A percentile compares a stretch with the other conserved stretches of the same genome.
These are phyloP conservation scores for Plicaturopsis crispa DNA, from an alignment of 768 basidiomycete genomes.

Conservation along the genomic window DNA sequence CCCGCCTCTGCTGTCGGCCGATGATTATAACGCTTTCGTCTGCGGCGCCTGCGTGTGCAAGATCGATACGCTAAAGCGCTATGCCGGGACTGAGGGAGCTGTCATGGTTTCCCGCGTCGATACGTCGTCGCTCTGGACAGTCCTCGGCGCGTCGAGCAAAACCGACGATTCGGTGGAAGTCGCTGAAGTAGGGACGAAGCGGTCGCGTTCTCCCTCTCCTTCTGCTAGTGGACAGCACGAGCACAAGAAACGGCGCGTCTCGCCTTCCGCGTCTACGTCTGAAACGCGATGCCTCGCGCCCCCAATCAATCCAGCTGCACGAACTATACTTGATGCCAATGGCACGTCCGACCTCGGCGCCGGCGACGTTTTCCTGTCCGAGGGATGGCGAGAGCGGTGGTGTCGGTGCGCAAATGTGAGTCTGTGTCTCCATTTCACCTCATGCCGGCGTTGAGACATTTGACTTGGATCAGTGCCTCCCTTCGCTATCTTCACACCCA, in stretches of 20 bases:
- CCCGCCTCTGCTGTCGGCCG: constrained; percentile 55
- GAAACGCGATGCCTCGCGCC: constrained; percentile 48
- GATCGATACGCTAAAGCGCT: constrained; percentile 44
- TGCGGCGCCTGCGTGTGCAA: constrained; percentile 62
- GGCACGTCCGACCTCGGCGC: constrained; percentile 31
- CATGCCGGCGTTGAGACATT: constrained; percentile 2
- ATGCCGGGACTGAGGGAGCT: constrained; percentile 63
- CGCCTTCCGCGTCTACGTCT: constrained; percentile 18
- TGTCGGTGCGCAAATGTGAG: constrained; percentile 61
- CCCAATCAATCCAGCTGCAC: constrained; percentile 34
- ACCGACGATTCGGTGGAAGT: constrained; percentile 19
- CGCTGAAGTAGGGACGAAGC: constrained; percentile 34
- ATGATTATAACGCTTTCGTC: constrained; percentile 70
- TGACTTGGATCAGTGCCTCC: constrained; percentile 41
- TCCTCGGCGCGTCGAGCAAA: constrained; percentile 27
- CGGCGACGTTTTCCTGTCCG: constrained; percentile 71
- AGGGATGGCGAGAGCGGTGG: constrained; percentile 74
- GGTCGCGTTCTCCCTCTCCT: constrained; percentile 23
- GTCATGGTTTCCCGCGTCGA: constrained; percentile 57
- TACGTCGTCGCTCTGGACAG: constrained; percentile 41
- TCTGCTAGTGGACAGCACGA: constrained; percentile 23
- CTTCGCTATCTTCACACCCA: constrained; percentile 41
- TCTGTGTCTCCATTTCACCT: constrained; percentile 5
- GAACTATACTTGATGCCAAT: constrained; percentile 30
- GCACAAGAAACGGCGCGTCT: constrained; percentile 37